Conservation (phyloP, 768 basidiomycete genomes). For the Thelephora aurantiotincta region DNA sequence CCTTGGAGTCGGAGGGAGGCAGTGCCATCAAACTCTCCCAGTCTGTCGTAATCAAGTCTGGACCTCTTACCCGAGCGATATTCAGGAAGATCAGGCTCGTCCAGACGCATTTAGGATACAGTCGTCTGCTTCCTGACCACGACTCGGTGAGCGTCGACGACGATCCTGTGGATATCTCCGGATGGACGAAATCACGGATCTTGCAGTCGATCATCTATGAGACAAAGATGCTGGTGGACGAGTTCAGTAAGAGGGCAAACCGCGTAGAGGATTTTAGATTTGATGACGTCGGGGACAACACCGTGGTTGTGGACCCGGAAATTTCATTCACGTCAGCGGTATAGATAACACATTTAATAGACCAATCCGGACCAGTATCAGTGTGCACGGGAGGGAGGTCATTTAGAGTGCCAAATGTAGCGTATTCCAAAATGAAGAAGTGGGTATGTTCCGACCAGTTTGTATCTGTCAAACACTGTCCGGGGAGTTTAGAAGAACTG, state of each 20-base stretch:
- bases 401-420: no score
- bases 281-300: neutral
- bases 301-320: neutral
- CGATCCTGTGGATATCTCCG: constrained; percentile 11
- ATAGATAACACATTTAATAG: neutral
- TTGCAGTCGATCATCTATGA: constrained; percentile 38
- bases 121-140: constrained; percentile 35
- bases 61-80: constrained; percentile 38
- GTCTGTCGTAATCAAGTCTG: constrained; percentile 33
- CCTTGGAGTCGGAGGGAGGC: constrained; percentile 5
- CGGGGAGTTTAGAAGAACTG: neutral
- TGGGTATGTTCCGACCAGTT: no score
- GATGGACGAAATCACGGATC: constrained; percentile 43
- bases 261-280: neutral
- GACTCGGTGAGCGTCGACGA: constrained; percentile 15
- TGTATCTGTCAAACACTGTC: no score
- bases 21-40: constrained; percentile 15
- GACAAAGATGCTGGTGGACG: constrained; percentile 40
- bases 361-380: no score
- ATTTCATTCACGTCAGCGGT: neutral
- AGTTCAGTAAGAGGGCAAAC: constrained; percentile 23
- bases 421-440: no score
- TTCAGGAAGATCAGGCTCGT: constrained; percentile 48
- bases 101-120: constrained; percentile 52
- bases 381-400: no score